Percentiles rank a stretch among this genome's conserved stretches.
Conservation (phyloP, 257 asterid species). For the Coffea canephora region DNA sequence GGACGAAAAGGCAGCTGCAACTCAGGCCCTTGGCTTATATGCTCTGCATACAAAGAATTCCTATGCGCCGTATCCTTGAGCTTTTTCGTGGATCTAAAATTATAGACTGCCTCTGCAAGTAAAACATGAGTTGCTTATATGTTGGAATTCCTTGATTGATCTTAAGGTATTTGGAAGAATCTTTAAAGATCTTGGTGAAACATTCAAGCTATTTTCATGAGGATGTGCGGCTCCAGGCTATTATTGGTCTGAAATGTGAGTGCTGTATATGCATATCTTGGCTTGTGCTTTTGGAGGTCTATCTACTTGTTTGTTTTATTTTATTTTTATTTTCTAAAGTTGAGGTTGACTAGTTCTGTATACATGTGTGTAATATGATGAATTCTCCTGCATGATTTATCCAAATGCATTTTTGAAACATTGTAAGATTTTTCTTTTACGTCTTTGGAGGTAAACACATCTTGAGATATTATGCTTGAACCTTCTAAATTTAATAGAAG, state of each 20-base stretch:
- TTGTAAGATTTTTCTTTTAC: background rate
- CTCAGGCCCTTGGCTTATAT: slow-evolving; percentile 97
- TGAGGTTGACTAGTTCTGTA: background rate
- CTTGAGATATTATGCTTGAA: background rate
- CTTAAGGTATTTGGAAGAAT: slow-evolving; percentile 85
- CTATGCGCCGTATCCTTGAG: slow-evolving; percentile 87
- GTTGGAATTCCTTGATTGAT: slow-evolving; percentile 48
- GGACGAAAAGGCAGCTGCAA: slow-evolving; percentile 99
- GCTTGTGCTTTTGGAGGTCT: slow-evolving; percentile 1
- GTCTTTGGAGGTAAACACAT: background rate
- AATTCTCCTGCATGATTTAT: background rate
- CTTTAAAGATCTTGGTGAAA: slow-evolving; percentile 72
- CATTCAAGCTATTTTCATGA: slow-evolving; percentile 91
- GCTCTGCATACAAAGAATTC: slow-evolving; percentile 80
- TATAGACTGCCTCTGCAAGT: background rate
- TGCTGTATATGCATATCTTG: slow-evolving; percentile 11
- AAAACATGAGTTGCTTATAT: background rate
- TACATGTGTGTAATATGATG: background rate
- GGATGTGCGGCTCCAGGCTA: slow-evolving; percentile 97
- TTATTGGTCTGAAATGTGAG: slow-evolving; percentile 83
- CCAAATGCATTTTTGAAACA: background rate
- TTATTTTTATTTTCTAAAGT: background rate
- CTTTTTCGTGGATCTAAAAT: background rate
- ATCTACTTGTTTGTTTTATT: slow-evolving; percentile 7
- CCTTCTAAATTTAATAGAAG: background rate